Evolutionary conservation across 768 basidiomycete species (phyloP), one percentile per base, ranked within the genome.

Genomic region (Pisolithus microcarpus): DNA sequence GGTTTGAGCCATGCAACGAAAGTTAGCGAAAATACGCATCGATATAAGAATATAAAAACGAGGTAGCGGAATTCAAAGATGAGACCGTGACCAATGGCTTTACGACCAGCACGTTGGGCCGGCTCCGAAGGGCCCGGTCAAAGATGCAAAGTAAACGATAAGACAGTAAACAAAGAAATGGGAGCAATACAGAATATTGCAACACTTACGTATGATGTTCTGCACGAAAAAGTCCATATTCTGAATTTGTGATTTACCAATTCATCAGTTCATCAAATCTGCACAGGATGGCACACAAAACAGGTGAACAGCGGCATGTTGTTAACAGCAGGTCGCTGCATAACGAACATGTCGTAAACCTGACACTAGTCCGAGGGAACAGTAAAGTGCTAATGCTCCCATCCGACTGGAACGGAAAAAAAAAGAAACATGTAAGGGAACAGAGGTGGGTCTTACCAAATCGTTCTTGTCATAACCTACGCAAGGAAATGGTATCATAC

Each of bases 151-250:
- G 15, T 5, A 38, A 16, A 19, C 7, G 19, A 38, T 13, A 39
- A 13, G 11, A 40, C 18, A 16, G 38, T n/a, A 19, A 18, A 40
- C 18, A 7, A 15, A 34, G 34, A 34, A 15, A 34, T 5, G 34
- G 13, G 34, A 13, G 34, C 11, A 34, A 34, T 15, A 34, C 1
- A 34, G 15, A 34, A 34, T 34, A 15, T 34, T 3, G 39, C 48
- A 42, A 6, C 11, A 71, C 74, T 57, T 62, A 77, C 82, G 76
- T 56, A 85, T 84, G 62, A 85, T 82, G 58, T 78, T 79, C 48
- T 78, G 72, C 24, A 84, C 85, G 65, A 84, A 85, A 63, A 85
- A 80, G 58, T 87, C 84, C 58, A 85, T 72, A 63, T 84, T 82
- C 78, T 78, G 57, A 31, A 38, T 48, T 48, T 43, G 21, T 19